Conservation (phyloP, 1,284 basidiomycete genomes). For the Tilletiaria anomala region DNA sequence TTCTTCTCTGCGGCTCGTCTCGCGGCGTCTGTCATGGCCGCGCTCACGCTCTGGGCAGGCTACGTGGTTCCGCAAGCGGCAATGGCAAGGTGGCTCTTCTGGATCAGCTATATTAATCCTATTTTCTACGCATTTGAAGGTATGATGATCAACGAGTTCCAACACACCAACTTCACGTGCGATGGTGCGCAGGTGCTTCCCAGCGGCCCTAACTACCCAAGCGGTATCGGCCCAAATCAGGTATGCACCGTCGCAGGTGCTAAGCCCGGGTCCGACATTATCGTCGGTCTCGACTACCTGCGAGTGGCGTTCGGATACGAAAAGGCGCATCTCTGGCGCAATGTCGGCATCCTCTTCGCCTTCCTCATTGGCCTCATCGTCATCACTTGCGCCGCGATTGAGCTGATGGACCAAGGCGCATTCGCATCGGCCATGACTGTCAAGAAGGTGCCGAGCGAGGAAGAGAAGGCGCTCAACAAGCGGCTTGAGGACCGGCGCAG, state of each 20-base stretch:
- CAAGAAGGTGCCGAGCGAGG: constrained; percentile 21
- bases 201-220: constrained; percentile 11
- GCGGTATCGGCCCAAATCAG: constrained; percentile 12
- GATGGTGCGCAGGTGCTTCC: constrained; percentile 14
- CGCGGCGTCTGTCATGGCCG: constrained; percentile 23
- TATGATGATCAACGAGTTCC: constrained; percentile 45
- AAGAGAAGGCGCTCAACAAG: constrained; percentile 19
- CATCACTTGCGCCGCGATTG: constrained; percentile 14
- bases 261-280: constrained; percentile 36
- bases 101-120: constrained; percentile 42
- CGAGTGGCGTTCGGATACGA: constrained; percentile 51
- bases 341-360: constrained; percentile 43
- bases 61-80: constrained; percentile 36
- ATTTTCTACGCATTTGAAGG: constrained; percentile 60
- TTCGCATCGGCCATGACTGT: constrained; percentile 9
- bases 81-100: constrained; percentile 79
- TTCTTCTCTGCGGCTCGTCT: constrained; percentile 20
- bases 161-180: constrained; percentile 16
- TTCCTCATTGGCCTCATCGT: constrained; percentile 26
- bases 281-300: constrained; percentile 46
- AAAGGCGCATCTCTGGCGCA: constrained; percentile 44
- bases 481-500: constrained; percentile 7
- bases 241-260: constrained; percentile 44
- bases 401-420: constrained; percentile 9
- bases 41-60: constrained; percentile 21